Percentiles rank a stretch among this genome's conserved stretches.
Conservation (phyloP, 2,329 filamentous ascomycete species). For the Sphaceloma murrayae region DNA sequence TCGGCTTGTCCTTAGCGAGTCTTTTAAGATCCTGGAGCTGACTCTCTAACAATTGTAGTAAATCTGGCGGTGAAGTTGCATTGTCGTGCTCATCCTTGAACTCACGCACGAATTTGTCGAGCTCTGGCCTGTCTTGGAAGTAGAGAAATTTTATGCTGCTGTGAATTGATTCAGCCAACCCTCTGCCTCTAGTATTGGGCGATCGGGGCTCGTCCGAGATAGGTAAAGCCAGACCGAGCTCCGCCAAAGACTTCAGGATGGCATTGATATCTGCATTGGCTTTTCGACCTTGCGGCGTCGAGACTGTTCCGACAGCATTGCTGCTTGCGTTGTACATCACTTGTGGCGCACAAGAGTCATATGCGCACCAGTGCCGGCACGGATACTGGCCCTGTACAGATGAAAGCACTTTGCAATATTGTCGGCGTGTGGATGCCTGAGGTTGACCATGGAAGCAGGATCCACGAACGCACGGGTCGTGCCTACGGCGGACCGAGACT, state of each 20-base stretch:
- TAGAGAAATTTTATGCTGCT: constrained; percentile 18
- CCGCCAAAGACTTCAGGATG: constrained; percentile 10
- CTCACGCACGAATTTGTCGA: constrained; percentile 15
- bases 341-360: background rate
- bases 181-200: constrained; percentile 5
- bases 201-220: constrained; percentile 13
- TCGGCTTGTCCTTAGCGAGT: constrained; percentile 12
- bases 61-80: background rate
- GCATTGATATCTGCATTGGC: constrained; percentile 17
- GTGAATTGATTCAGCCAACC: constrained; percentile 8
- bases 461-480: constrained; percentile 10
- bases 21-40: constrained; percentile 6
- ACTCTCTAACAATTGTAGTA: background rate
- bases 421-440: background rate
- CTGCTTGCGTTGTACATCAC: background rate
- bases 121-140: constrained; percentile 16
- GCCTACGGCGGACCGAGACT: constrained; percentile 2
- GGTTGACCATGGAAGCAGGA: constrained; percentile 8
- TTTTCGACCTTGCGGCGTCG: constrained; percentile 12
- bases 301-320: background rate
- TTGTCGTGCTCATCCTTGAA: constrained; percentile 9
- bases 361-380: background rate
- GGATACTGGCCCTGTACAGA: background rate
- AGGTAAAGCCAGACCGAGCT: constrained; percentile 13
- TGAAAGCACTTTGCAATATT: background rate